Evolutionary conservation across 2,329 filamentous ascomycete genomes (phyloP), one percentile per base, ranked within the genome.

Genomic region (Fusarium solani-melongenae): DNA sequence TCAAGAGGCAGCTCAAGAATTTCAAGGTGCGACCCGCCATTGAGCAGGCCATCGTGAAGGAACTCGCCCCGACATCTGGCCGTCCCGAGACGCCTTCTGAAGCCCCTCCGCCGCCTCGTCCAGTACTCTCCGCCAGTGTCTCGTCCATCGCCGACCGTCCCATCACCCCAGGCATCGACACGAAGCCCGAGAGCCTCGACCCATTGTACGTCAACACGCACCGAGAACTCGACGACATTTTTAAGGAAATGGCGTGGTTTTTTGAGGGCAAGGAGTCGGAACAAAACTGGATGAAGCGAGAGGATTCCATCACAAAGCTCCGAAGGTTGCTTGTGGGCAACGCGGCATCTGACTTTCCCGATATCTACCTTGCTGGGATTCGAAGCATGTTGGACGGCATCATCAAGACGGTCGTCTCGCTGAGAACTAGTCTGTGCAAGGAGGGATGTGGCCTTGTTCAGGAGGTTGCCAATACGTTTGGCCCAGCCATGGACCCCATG

Each of bases 211-310:
- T 98, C 65, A 94, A 95, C 77, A 96, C 95, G 1, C 88, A 92
- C 74, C 89, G 94, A 76, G 95, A 98, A 79, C 85, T 98, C n/a
- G 95, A 98, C 69, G 95, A 97, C 29, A 91, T 93, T 2, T 91
- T 98, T 80, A 91, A 90, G 73, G 92, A 93, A 34, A 98, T 98
- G 94, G 86, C 92, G 34, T 87, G 88, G 62, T 88, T 89, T 80
- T 98, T 98, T 71, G 95, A 98, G 75, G 95, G 95, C 61, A 94
- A 88, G 80, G 96, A 98, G 84, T 91, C 93, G 1, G 96, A 98
- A 80, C 91, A 93, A 68, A 98, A 98, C 79, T 98, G 96, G 96
- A 81, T 94, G 77, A 92, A 92, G 75, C 89, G 96, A 81, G 96
- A 98, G 81, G 93, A 96, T 84, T 92, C 90, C 79, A 88, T 95